Conservation (phyloP, 129 eudicot species). For the Sambucus nigra region DNA sequence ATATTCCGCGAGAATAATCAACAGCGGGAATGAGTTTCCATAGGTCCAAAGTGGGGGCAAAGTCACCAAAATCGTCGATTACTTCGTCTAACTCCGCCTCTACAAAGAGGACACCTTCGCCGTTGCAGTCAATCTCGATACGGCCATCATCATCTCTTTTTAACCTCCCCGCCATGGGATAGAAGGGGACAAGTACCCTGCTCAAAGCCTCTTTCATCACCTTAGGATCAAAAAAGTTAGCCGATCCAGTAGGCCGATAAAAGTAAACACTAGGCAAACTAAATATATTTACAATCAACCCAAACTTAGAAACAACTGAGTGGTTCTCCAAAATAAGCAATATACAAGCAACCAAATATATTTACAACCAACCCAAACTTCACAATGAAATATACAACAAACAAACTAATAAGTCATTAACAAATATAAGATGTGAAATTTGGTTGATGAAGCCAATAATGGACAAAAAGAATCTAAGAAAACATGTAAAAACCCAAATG, state of each 20-base stretch:
- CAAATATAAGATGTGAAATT: too few relatives aligned
- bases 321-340: too few relatives aligned
- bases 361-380: too few relatives aligned
- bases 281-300: too few relatives aligned
- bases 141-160: slow-evolving; percentile 11
- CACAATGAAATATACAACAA: too few relatives aligned
- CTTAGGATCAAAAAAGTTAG: slow-evolving; percentile 17
- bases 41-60: slow-evolving; percentile 20
- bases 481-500: too few relatives aligned
- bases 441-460: too few relatives aligned
- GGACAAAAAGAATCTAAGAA: too few relatives aligned
- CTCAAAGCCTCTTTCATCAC: slow-evolving; percentile 9
- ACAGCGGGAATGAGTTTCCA: slow-evolving; percentile 13
- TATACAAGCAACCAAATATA: too few relatives aligned
- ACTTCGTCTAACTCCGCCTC: slow-evolving; percentile 12
- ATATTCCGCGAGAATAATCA: slow-evolving; percentile 17
- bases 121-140: slow-evolving; percentile 20
- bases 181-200: slow-evolving; percentile 18
- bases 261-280: too few relatives aligned
- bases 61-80: slow-evolving; percentile 20
- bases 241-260: slow-evolving; percentile 15
- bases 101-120: slow-evolving; percentile 23
- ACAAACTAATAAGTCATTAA: too few relatives aligned
- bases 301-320: too few relatives aligned
- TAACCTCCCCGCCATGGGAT: slow-evolving; percentile 25